A percentile compares a stretch with the other conserved stretches of the same genome.
These are phyloP conservation scores for Pisolithus albus DNA, from an alignment of 768 basidiomycete species.

Conservation along the genomic window DNA sequence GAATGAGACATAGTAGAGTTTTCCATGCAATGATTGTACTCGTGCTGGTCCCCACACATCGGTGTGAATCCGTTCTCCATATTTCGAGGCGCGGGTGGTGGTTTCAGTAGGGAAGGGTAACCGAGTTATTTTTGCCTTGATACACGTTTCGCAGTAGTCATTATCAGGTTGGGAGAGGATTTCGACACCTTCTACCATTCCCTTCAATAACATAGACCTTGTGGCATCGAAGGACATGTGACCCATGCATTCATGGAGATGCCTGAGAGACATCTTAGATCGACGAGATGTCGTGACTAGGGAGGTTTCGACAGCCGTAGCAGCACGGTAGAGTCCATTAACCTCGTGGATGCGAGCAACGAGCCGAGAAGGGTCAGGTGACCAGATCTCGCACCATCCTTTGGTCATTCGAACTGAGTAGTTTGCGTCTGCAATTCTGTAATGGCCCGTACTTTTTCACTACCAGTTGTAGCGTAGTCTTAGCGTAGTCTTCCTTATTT, in stretches of 20 bases:
- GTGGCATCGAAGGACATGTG: neutral
- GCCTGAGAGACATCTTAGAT: neutral
- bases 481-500: no score
- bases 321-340: neutral
- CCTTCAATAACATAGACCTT: neutral
- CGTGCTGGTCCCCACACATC: slow-evolving; percentile 30
- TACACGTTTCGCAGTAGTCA: neutral
- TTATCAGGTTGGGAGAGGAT: neutral
- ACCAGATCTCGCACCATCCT: neutral
- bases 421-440: neutral
- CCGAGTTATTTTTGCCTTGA: slow-evolving; percentile 2
- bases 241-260: slow-evolving; percentile 2
- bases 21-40: slow-evolving; percentile 16
- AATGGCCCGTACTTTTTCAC: no score
- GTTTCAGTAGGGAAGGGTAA: slow-evolving; percentile 1
- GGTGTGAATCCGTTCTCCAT: slow-evolving; percentile 11
- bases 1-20: slow-evolving; percentile 30
- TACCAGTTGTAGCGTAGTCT: no score
- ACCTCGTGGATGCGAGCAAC: neutral
- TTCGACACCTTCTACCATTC: neutral
- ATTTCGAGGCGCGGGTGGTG: neutral
- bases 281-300: neutral
- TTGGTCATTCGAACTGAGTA: neutral
- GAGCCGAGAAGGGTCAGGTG: neutral
- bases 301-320: neutral